Evolutionary conservation across 345 rosid species (phyloP).

Genomic region (Linum tenue): DNA sequence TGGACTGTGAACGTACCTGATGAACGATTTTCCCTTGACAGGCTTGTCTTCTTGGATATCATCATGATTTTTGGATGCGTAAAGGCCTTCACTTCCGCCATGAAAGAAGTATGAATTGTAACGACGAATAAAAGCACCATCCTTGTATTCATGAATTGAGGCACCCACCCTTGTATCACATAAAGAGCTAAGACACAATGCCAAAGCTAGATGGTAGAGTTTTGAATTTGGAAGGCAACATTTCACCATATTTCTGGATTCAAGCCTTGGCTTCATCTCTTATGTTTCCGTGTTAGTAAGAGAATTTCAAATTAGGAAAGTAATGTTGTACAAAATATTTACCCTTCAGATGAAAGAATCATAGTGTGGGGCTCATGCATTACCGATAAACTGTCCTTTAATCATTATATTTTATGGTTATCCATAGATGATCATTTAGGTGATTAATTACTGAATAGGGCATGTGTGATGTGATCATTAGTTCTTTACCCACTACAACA

Average conservation of each 20-base stretch:
- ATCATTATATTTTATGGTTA: background rate
- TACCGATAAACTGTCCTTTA: background rate
- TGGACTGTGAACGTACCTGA: conserved; percentile 20
- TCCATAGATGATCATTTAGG: background rate
- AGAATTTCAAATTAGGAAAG: background rate
- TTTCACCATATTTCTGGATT: background rate
- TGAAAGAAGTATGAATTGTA: conserved; percentile 48
- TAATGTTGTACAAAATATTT: background rate
- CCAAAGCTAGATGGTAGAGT: background rate
- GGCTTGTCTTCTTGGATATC: conserved; percentile 22
- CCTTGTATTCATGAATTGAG: conserved; percentile 38
- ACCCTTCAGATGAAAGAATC: background rate
- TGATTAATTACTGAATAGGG: background rate
- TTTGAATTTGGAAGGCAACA: background rate
- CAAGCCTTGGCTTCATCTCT: background rate
- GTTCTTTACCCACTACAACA: background rate
- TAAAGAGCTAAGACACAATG: background rate
- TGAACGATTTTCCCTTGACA: conserved; percentile 35
- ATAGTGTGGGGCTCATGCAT: background rate
- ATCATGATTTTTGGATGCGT: conserved; percentile 23
- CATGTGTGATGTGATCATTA: background rate
- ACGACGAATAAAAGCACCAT: conserved; percentile 30
- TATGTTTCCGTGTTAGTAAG: background rate
- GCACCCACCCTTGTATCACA: conserved; percentile 15
- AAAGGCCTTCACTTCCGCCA: conserved; percentile 53